Base-by-base conservation (phyloP, 306 rosid species). In the Quercus glauca region DNA sequence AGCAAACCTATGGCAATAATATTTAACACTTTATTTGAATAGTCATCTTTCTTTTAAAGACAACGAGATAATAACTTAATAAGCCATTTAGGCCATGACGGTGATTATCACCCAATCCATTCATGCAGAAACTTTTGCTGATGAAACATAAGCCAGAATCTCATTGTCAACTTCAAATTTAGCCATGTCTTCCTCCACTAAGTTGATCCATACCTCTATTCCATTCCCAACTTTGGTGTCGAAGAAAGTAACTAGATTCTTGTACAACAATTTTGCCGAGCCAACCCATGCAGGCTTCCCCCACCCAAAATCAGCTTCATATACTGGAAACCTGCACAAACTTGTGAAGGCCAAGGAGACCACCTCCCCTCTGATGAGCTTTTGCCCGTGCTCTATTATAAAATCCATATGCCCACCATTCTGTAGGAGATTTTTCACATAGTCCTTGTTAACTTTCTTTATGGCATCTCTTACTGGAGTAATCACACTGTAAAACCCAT, bases 251-350 rank as follows among this genome's bases (percentile, higher is more conserved):
- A 86, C 85, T 4, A 85, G 69, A 56, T 88, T 87, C 33, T 87
- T 73, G 59, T 81, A 88, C 58, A 80, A 67, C 26, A 81, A 70
- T 1, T 86, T 75, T 0, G 86, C 79, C 2, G 85, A 80, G 0
- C 86, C 86, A 0, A 88, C 91, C 91, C 88, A 88, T 0, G 81
- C 70, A 3, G 91, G 94, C 60, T 80, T 76, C 0, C 92, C 94
- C 89, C 86, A 86, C 4, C 94, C 92, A 71, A 88, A 88, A 76
- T 88, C 91, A 21, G 85, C 78, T 2, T 88, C 92, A 23, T 88
- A 86, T 71, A 84, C 5, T 17, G 92, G 92, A 51, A 88, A 77
- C 75, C 84, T 74, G 58, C 92, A 86, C 65, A 82, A 52, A 64
- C 90, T 88, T 3, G 82, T 84, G 69, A 88, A 84, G 5, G 28